Conservation (phyloP, 345 rosid species). For the Salix udensis region DNA sequence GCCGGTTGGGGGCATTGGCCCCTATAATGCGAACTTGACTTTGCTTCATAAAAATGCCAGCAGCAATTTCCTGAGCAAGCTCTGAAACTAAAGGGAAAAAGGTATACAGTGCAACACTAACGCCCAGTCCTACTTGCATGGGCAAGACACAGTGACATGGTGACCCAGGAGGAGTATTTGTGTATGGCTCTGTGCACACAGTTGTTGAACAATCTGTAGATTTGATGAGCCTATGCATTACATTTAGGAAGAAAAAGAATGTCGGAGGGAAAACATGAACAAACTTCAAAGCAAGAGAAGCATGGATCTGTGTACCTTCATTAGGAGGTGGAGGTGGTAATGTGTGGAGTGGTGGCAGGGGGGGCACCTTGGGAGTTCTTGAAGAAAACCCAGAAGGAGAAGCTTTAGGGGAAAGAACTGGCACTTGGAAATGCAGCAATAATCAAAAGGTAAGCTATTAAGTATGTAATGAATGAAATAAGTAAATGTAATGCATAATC, state of each 20-base stretch:
- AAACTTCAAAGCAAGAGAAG: slow-evolving; percentile 5
- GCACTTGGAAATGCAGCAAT: slow-evolving; percentile 45
- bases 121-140: slow-evolving; percentile 79
- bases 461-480: slow-evolving; percentile 7
- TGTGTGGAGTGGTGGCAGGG: slow-evolving; percentile 54
- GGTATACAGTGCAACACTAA: slow-evolving; percentile 74
- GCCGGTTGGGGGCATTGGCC: slow-evolving; percentile 80
- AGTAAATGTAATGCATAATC: not conserved
- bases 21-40: slow-evolving; percentile 96
- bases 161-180: slow-evolving; percentile 92
- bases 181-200: slow-evolving; percentile 69
- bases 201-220: slow-evolving; percentile 72
- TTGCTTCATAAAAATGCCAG: slow-evolving; percentile 89
- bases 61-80: slow-evolving; percentile 70
- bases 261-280: not conserved
- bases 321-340: slow-evolving; percentile 97
- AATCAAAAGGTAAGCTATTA: slow-evolving; percentile 26
- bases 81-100: slow-evolving; percentile 95
- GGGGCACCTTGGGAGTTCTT: slow-evolving; percentile 55
- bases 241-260: slow-evolving; percentile 2
- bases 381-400: slow-evolving; percentile 42
- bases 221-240: slow-evolving; percentile 20
- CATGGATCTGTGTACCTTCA: slow-evolving; percentile 48
- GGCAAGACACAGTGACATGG: slow-evolving; percentile 96
- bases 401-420: slow-evolving; percentile 33